Base-by-base conservation (phyloP, 768 basidiomycete species). In the Russula brevipes region DNA sequence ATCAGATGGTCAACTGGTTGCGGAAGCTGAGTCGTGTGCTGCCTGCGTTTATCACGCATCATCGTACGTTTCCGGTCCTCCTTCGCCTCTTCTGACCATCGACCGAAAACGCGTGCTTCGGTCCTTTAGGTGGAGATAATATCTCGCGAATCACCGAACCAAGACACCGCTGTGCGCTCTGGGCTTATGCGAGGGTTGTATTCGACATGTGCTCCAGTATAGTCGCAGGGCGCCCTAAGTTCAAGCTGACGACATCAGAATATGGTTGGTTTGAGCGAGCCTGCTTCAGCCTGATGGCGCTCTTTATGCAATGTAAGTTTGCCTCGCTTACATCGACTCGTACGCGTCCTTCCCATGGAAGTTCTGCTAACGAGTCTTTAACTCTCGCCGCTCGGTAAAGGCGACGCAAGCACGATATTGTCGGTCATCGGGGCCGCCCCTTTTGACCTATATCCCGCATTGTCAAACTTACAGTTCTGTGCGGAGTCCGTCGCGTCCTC, bases 301-400 rank as follows among this genome's bases (percentile, higher is more conserved):
- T 64, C n/a, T 14, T 60, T 4, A 64, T 59, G 33, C 58, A 59
- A 49, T 54, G 63, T 64, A 35, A 19, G 63, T 55, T 36, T 3
- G 11, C 41, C 41, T 42, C 4, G 41, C 14, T 42, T 11, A 10
- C 41, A 8, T 39, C 5, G 38, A 12, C 38, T 39, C 4, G 41
- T 1, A 14, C 12, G 41, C 41, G 41, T 24, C 24, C 24, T 24
- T 24, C 24, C 24, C 16, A 42, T 14, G 14, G 41, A 2, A 14
- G 11, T 16, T 14, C 11, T 42, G 11, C 51, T 52, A 16, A 52
- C 35, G 7, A 51, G 1, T 51, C 0, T 52, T 49, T 49, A 24
- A 24, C 24, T 24, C 14, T 4, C 41, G 16, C 38, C 38, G 14
- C 12, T 17, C 8, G n/a, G 3, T 54, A 17, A 24, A 61, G 63